Evolutionary conservation across 768 basidiomycete species (phyloP).

Genomic region (Trametes cinnabarina): DNA sequence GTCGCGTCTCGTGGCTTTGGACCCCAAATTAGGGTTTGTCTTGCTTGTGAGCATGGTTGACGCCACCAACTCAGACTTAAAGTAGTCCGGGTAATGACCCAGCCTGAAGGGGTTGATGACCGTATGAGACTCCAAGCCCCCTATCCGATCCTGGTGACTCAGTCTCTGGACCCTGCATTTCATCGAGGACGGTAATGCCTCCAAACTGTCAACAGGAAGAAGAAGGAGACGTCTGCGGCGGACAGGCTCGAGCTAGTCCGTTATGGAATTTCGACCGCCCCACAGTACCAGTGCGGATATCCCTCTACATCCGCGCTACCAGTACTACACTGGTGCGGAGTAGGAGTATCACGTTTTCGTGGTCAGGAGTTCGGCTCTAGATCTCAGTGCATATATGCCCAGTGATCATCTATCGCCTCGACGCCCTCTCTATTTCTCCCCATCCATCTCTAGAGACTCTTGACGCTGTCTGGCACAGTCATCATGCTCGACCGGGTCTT

Average conservation of each 20-base stretch:
- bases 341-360: neutral
- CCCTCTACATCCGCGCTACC: slow-evolving; percentile 6
- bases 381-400: neutral
- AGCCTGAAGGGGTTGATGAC: too few species aligned
- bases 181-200: too few species aligned
- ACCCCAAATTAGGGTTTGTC: slow-evolving; percentile 6
- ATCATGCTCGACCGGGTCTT: slow-evolving; percentile 11
- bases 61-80: neutral
- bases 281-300: neutral
- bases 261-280: neutral
- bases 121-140: neutral
- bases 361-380: neutral
- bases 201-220: too few species aligned
- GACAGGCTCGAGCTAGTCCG: neutral
- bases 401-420: neutral
- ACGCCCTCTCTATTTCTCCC: neutral
- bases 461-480: slow-evolving; percentile 8
- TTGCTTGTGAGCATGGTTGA: too few species aligned
- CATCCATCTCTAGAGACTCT: neutral
- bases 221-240: neutral
- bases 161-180: too few species aligned
- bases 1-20: neutral
- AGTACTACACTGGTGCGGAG: slow-evolving; percentile 3
- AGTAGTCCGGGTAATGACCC: neutral
- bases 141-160: too few species aligned